Base-by-base conservation (phyloP, 2,329 filamentous ascomycete genomes). In the Dactylellina drechsleri region DNA sequence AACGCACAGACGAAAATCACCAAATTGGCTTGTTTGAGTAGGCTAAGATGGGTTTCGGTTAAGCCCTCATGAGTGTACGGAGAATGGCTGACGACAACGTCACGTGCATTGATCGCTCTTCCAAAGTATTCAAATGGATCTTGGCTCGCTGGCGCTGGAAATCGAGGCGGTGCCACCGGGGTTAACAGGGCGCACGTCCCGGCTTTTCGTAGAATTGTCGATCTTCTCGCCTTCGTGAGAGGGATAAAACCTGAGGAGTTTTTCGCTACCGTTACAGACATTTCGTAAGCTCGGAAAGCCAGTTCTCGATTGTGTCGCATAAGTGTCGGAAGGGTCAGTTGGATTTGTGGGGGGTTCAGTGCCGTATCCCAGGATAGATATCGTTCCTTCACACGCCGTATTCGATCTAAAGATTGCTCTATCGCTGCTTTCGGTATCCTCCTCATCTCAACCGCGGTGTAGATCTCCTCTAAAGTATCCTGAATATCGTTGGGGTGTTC, bases 291-390 rank as follows among this genome's bases (percentile, higher is more conserved):
- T 80, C 88, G 90, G 0, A 89, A 91, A 0, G 94, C 97, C 4
- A 98, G 85, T 4, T 87, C 87, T 8, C 91, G 89, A 81, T 98
- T 94, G 10, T 89, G 88, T 79, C 97, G 93, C 62, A 97, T 87
- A 77, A 91, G 88, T 13, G 92, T 90, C 43, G 97, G 85, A 5
- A 92, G 86, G 58, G 87, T 87, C 58, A 94, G 87, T 60, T 78
- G 64, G 0, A 94, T 93, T 0, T 90, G 88, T 1, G 71, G 71
- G 3, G 94, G 93, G 77, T 95, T 91, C n/a, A 98, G 84, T 0
- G 95, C 95, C 80, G 92, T 91, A 59, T 92, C 87, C 95, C 95
- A 98, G 0, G 90, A 92, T 0, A 93, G 96, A 82, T 91, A 97
- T 75, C 87, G 90, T 15, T 89, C 86, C 82, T 99, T 99, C 82